These are phyloP conservation scores for Neurospora sp. DNA, from an alignment of 495 filamentous ascomycete species.

Conservation along the genomic window DNA sequence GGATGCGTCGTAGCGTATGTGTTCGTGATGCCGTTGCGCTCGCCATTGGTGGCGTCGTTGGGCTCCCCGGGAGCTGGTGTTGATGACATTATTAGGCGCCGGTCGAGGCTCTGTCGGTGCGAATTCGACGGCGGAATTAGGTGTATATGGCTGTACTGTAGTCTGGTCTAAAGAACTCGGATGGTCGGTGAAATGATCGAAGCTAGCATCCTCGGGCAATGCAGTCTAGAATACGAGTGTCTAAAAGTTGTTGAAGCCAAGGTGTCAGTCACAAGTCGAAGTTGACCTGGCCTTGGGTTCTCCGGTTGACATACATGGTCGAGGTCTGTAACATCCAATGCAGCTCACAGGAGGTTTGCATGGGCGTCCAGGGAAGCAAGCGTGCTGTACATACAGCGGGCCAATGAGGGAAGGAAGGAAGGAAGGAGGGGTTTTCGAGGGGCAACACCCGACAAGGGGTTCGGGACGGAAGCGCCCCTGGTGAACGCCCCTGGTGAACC, in stretches of 20 bases:
- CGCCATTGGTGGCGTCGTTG: conserved; percentile 14
- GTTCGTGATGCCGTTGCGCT: conserved; percentile 6
- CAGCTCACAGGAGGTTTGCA: background rate
- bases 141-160: background rate
- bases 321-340: background rate
- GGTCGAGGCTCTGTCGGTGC: background rate
- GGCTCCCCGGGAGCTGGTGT: conserved; percentile 12
- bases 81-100: conserved; percentile 7
- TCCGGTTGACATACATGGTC: background rate
- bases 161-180: background rate
- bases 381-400: background rate
- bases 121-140: background rate
- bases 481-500: background rate
- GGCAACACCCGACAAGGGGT: background rate
- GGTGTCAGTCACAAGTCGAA: background rate
- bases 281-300: no score
- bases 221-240: background rate
- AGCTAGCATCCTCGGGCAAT: background rate
- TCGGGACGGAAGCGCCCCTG: background rate
- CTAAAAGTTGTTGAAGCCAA: background rate
- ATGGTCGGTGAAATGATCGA: background rate
- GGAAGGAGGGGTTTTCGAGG: no score
- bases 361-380: background rate
- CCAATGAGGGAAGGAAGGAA: no score
- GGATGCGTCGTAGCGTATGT: conserved; percentile 32